Evolutionary conservation across 495 filamentous ascomycete genomes (phyloP).

Genomic region (Tricharina praecox): DNA sequence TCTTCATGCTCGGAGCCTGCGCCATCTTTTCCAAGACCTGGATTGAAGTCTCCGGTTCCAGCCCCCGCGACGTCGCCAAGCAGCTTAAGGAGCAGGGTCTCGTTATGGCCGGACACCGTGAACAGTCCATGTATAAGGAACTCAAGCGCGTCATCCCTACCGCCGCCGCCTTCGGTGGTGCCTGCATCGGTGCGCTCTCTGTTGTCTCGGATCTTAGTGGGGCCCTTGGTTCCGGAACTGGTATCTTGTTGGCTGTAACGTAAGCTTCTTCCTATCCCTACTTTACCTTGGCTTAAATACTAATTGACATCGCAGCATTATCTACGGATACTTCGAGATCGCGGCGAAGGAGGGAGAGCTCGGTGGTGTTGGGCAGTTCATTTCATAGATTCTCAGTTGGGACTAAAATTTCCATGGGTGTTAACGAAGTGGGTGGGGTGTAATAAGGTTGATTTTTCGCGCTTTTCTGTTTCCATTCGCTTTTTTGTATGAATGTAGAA

Average conservation of each 20-base stretch:
- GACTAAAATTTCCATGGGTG: too few species aligned
- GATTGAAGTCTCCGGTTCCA: constrained; percentile 98
- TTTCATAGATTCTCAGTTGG: constrained; percentile 11
- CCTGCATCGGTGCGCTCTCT: constrained; percentile 94
- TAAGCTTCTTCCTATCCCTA: constrained; percentile 39
- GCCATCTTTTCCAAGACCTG: constrained; percentile 99
- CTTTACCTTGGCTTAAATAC: background rate
- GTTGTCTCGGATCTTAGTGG: constrained; percentile 91
- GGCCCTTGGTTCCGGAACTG: constrained; percentile 89
- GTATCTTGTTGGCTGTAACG: constrained; percentile 97
- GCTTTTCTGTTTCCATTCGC: too few species aligned
- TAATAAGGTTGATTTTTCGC: too few species aligned
- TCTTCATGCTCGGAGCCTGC: constrained; percentile 93
- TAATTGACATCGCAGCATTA: constrained; percentile 45
- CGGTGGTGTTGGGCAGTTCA: constrained; percentile 36
- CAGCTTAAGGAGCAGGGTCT: constrained; percentile 99
- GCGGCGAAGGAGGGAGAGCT: constrained; percentile 96
- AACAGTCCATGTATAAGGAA: constrained; percentile 99
- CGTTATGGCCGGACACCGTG: constrained; percentile 97
- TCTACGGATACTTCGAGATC: constrained; percentile 98
- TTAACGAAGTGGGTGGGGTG: too few species aligned
- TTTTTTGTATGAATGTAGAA: too few species aligned
- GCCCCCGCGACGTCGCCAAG: constrained; percentile 96
- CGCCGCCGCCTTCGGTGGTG: constrained; percentile 94
- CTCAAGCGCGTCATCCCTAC: constrained; percentile 98